Evolutionary conservation across 176 grass and related monocot species (phyloP), one percentile per base, ranked within the genome.

Genomic region (Musa acuminata): DNA sequence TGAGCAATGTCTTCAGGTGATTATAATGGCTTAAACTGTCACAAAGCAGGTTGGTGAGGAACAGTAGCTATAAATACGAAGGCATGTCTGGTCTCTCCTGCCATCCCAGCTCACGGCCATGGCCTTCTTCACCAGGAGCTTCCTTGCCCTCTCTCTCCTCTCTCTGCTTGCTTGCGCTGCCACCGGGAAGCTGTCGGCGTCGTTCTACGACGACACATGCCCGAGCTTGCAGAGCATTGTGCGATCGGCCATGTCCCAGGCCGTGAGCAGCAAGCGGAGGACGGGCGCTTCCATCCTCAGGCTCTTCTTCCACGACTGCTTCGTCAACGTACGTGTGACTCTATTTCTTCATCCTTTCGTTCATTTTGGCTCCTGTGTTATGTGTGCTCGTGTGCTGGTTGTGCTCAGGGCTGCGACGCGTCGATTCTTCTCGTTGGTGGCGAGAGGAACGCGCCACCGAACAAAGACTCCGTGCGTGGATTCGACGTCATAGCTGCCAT

Each of bases 261-360:
- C 82, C 11, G 70, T 84, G 13, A 10, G 9, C 0, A 74, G 21
- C 50, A 77, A 84, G 71, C 21, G 71, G 1, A 53, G 83, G 17
- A 84, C 80, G 77, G 83, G 83, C 8, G 83, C 83, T 17, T 84
- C 83, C 14, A 29, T 84, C 11, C 8, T 84, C 71, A 71, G 83
- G 14, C 77, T 67, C 65, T 67, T 67, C 65, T 67, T 67, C 65
- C 65, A 67, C 4, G 65, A 67, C 65, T 67, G 65, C 65, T 67
- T 67, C 14, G 26, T 67, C 29, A 67, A 67, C 24, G 65, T 29
- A 35, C 63, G 63, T 25, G 2, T 26, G 9, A 29, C 26, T 29
- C 11, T 21, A 29, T 26, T 2, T 22, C 9, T 13, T 26, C 64
- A 13, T 14, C 64, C 11, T 13, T 2, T 3, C 11, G 24, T 13